Evolutionary conservation across 805 yeast species (phyloP).

Genomic region (Phaffomyces opuntiae): DNA sequence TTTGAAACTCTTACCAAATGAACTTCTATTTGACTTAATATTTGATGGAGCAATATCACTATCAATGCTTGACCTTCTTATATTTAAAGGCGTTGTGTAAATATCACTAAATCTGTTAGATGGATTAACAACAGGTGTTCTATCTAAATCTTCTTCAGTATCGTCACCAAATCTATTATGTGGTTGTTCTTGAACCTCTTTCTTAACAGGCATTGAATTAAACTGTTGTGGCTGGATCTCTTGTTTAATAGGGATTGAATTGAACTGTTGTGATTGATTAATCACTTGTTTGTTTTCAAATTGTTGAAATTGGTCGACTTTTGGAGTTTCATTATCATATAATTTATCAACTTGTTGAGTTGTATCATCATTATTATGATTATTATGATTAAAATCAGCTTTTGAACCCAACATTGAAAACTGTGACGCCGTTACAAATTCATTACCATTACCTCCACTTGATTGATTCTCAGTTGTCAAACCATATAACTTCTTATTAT

Average conservation of each 20-base stretch:
- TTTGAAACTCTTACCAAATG: constrained; percentile 4
- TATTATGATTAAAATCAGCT: neutral
- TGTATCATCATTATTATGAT: neutral
- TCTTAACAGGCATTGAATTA: neutral
- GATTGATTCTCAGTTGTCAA: constrained; percentile 8
- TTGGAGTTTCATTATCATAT: neutral
- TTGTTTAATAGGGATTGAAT: neutral
- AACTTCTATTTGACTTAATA: neutral
- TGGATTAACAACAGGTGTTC: constrained; percentile 2
- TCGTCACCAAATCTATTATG: neutral
- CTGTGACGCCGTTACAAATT: constrained; percentile 34
- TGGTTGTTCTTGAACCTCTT: neutral
- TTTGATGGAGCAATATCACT: neutral
- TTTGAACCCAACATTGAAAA: constrained; percentile 20
- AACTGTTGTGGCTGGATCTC: neutral
- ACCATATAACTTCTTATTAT: constrained; percentile 12
- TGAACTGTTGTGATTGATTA: neutral
- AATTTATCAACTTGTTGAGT: neutral
- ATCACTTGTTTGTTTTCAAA: neutral
- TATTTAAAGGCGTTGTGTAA: constrained; percentile 4
- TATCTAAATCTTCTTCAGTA: neutral
- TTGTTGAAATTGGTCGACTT: neutral
- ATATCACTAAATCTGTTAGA: neutral
- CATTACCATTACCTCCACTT: constrained; percentile 19
- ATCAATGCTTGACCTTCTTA: constrained; percentile 2